A percentile compares a stretch with the other conserved stretches of the same genome.
These are phyloP conservation scores for Aquanectria penicillioides DNA, from an alignment of 2,329 filamentous ascomycete genomes.

Conservation along the genomic window DNA sequence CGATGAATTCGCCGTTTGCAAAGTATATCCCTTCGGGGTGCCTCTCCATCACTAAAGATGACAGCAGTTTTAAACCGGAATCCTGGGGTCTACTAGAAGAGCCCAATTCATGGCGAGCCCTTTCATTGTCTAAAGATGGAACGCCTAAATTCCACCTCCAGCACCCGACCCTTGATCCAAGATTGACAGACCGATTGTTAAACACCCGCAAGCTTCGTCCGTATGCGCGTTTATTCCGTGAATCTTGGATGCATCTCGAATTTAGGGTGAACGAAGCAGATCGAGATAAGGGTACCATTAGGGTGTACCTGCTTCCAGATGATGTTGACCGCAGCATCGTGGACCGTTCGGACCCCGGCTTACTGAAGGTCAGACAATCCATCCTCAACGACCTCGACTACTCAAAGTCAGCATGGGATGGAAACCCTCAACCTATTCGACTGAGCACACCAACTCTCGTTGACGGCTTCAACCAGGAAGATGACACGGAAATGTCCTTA, in stretches of 20 bases:
- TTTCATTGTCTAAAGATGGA: conserved; percentile 35
- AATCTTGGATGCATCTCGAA: conserved; percentile 57
- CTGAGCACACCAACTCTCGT: conserved; percentile 18
- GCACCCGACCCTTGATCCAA: conserved; percentile 20
- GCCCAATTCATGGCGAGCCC: conserved; percentile 41
- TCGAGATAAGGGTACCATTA: conserved; percentile 47
- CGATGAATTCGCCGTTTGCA: conserved; percentile 30
- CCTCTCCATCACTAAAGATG: conserved; percentile 43
- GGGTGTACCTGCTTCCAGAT: conserved; percentile 73
- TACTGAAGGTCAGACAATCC: conserved; percentile 57
- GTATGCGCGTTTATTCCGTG: conserved; percentile 46
- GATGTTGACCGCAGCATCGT: conserved; percentile 67
- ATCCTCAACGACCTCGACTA: conserved; percentile 67
- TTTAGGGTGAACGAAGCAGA: conserved; percentile 41
- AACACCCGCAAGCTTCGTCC: conserved; percentile 33
- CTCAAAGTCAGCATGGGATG: conserved; percentile 65
- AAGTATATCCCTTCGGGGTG: conserved; percentile 55
- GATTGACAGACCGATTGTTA: conserved; percentile 44
- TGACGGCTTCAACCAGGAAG: conserved; percentile 36
- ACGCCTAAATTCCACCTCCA: neutral
- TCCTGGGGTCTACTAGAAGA: conserved; percentile 22
- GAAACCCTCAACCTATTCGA: conserved; percentile 37
- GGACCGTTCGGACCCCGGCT: conserved; percentile 55
- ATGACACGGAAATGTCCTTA: conserved; percentile 57
- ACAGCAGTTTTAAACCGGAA: conserved; percentile 25